These are phyloP conservation scores for Heterobasidion irregulare DNA, from an alignment of 1,284 basidiomycete genomes.

Conservation along the genomic window DNA sequence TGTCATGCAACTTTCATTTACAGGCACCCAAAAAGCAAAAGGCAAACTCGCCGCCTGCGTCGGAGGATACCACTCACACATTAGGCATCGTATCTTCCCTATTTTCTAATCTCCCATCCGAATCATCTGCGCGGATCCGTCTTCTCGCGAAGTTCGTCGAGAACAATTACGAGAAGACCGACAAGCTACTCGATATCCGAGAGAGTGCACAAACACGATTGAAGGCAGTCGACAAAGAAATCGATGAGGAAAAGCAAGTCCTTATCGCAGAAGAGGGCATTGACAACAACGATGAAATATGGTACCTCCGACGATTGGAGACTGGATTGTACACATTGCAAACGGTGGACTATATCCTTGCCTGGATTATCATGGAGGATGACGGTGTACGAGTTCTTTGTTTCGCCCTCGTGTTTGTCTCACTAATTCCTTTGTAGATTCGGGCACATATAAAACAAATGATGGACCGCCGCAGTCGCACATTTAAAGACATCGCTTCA, in stretches of 20 bases:
- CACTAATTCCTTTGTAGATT: constrained; percentile 37
- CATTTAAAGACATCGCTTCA: constrained; percentile 55
- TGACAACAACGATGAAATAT: constrained; percentile 58
- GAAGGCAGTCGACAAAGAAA: constrained; percentile 49
- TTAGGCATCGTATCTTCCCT: constrained; percentile 85
- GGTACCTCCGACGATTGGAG: constrained; percentile 81
- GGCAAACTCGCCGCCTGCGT: constrained; percentile 41
- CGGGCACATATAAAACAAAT: constrained; percentile 68
- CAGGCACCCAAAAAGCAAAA: constrained; percentile 57
- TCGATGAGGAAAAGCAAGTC: constrained; percentile 62
- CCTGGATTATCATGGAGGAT: constrained; percentile 97
- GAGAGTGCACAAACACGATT: constrained; percentile 61
- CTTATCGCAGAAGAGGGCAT: constrained; percentile 49
- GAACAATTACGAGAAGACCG: constrained; percentile 84
- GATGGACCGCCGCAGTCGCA: constrained; percentile 62
- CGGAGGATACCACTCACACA: constrained; percentile 83
- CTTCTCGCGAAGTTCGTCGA: constrained; percentile 93
- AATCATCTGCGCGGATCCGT: constrained; percentile 75
- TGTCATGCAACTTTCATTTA: not conserved
- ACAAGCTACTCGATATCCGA: constrained; percentile 85
- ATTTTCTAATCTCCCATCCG: constrained; percentile 84
- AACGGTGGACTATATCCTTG: constrained; percentile 86
- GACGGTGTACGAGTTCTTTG: constrained; percentile 66
- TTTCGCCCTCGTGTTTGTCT: not conserved
- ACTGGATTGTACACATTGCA: constrained; percentile 86